Evolutionary conservation across 768 basidiomycete species (phyloP), one percentile per base, ranked within the genome.

Genomic region (Inosperma sp.): DNA sequence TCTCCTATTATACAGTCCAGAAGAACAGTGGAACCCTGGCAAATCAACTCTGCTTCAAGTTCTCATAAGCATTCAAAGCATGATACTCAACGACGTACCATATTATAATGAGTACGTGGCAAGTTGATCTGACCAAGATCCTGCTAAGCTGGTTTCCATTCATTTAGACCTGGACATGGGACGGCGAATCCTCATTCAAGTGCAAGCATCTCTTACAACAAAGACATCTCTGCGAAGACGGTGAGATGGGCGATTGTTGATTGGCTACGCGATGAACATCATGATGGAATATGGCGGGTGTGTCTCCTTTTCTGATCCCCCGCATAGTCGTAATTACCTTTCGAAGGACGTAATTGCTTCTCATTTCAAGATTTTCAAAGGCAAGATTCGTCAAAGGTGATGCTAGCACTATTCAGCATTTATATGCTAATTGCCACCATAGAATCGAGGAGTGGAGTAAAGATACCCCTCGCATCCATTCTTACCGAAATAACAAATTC

Each of bases 1-100:
- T 29, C 45, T 31, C 5, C 48, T 31, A 19, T 10, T 16, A 23
- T 53, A n/a, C 49, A 69, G 68, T 2, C 65, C 66, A 43, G 67
- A 68, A 53, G 68, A 68, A 60, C 62, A 76, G 58, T 82, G 79
- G 79, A 66, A 65, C 4, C 45, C 45, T 23, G 59, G 65, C 36
- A 73, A 74, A 44, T 79, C 77, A n/a, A 81, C 79, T 7, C 61
- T 82, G 17, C 65, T 81, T 30, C 80, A 81, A 60, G 78, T 80
- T 14, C 64, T 81, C 14, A 74, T 82, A 27, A 78, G 76, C 48
- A 79, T 81, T 21, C 80, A 80, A 61, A 75, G 75, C 61, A 81
- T 80, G 78, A 81, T 80, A 51, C 62, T 80, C 27, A 70, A 78
- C 17, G 78, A 81, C 30, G 55, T 70, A 10, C 78, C 79, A 3